These are phyloP conservation scores for Periglandula ipomoeae DNA, from an alignment of 2,329 filamentous ascomycete species.

Conservation along the genomic window DNA sequence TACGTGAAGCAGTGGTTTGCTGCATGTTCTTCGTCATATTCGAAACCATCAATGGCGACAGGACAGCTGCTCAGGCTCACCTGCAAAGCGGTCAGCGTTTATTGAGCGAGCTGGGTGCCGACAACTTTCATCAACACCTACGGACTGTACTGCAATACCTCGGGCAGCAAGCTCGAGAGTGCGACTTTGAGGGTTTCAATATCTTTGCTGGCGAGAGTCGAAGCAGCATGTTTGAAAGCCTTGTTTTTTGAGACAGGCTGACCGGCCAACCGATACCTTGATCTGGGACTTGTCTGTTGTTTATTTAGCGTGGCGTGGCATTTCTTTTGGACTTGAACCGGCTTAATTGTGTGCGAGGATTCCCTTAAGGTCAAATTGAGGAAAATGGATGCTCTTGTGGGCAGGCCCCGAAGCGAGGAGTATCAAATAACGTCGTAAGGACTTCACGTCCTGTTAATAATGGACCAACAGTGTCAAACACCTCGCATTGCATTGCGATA, in stretches of 20 bases:
- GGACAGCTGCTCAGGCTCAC: slow-evolving; percentile 24
- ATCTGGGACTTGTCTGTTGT: no score
- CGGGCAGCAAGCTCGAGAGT: slow-evolving; percentile 12
- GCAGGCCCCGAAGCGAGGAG: no score
- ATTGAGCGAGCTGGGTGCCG: slow-evolving; percentile 21
- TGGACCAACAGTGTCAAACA: no score
- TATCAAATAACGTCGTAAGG: no score
- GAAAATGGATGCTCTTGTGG: no score
- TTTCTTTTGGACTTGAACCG: not conserved
- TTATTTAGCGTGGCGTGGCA: not conserved
- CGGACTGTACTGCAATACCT: slow-evolving; percentile 14
- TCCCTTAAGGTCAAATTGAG: no score
- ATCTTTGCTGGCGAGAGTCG: not conserved
- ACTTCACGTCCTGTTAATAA: no score
- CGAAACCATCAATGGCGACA: slow-evolving; percentile 27
- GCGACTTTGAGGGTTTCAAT: not conserved
- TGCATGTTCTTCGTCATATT: slow-evolving; percentile 30
- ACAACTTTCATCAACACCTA: slow-evolving; percentile 12
- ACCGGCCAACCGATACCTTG: no score
- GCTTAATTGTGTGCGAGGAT: no score
- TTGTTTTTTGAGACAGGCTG: slow-evolving; percentile 1
- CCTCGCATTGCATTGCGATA: no score
- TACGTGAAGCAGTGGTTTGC: slow-evolving; percentile 23
- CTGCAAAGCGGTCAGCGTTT: slow-evolving; percentile 27
- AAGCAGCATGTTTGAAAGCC: slow-evolving; percentile 3